Evolutionary conservation across 2,329 filamentous ascomycete genomes (phyloP), one percentile per base, ranked within the genome.

Genomic region (Nigrospora osmanthi): DNA sequence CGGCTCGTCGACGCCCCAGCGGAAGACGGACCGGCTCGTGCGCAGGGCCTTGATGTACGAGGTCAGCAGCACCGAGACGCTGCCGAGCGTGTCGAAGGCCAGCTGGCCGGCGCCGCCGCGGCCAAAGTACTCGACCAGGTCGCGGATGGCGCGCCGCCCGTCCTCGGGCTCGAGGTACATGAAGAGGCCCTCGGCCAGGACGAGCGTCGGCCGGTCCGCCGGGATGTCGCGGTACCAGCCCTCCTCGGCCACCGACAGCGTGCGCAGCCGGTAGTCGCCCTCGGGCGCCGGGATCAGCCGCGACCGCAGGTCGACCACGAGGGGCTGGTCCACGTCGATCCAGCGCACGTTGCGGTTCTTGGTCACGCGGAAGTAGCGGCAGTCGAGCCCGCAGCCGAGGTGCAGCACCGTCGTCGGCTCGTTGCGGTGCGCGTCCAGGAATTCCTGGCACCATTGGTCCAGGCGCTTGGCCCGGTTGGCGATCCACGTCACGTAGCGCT

Each of bases 181-280:
- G 31, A 54, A 47, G n/a, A 58, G 45, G 1, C 54, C 51, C 44
- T 58, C 55, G 35, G 49, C 54, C 34, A 58, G 47, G 35, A 57
- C 45, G 9, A 51, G 28, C 1, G 48, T 50, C 10, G 53, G 53
- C 6, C 50, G 44, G 38, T 56, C 53, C 11, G 44, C 41, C 7
- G 52, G 53, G 19, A 57, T 44, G 19, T 52, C 40, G 14, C 40
- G 30, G 6, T 51, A 46, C 55, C 55, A 58, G 12, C 37, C 35
- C n/a, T 52, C 47, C 16, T 51, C 52, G 15, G 39, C 46, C 28
- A 51, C 53, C 10, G 44, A 32, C 28, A 54, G 19, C 39, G 48
- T 41, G 23, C 50, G 17, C 44, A 47, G 28, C 42, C 45, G 31
- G 32, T 51, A 47, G 32, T 45, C 44, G 11, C 46, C 44, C 15